A percentile compares a stretch with the other conserved stretches of the same genome.
Evolutionary conservation across 1,139 yeast species (phyloP).

Genomic region (Trichomonascaceae sp.): DNA sequence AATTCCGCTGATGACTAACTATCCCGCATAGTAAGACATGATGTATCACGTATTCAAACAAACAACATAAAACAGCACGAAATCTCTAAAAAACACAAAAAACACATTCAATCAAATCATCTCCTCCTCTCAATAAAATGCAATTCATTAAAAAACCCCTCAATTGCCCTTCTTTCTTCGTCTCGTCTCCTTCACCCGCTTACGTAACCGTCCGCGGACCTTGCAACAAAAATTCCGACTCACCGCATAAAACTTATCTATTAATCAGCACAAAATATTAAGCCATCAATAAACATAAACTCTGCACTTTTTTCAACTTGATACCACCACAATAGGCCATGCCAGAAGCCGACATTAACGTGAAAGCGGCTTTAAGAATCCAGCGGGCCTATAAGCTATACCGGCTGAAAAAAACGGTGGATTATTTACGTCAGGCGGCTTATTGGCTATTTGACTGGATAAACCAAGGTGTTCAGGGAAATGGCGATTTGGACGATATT

Average conservation of each 20-base stretch:
- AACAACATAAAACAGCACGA: neutral
- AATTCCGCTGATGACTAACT: neutral
- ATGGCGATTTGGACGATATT: slow-evolving; percentile 10
- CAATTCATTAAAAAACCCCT: neutral
- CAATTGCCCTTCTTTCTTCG: neutral
- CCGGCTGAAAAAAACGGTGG: slow-evolving; percentile 6
- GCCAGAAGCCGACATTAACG: neutral
- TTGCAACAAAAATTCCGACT: neutral
- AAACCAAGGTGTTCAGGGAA: slow-evolving; percentile 6
- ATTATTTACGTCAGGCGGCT: neutral
- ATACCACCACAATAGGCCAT: neutral
- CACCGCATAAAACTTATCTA: neutral
- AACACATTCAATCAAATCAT: too few relatives aligned
- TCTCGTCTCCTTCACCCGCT: neutral
- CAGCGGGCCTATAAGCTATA: slow-evolving; percentile 3
- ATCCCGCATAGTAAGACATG: neutral
- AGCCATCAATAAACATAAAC: neutral
- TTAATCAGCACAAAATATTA: neutral
- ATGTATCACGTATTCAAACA: neutral
- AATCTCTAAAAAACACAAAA: too few relatives aligned
- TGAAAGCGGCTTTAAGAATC: slow-evolving; percentile 3
- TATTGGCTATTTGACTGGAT: slow-evolving; percentile 9
- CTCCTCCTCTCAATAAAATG: neutral
- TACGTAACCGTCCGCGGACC: neutral
- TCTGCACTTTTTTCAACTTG: neutral